Base-by-base conservation (phyloP, 768 basidiomycete genomes). In the Sarcodon sp. region DNA sequence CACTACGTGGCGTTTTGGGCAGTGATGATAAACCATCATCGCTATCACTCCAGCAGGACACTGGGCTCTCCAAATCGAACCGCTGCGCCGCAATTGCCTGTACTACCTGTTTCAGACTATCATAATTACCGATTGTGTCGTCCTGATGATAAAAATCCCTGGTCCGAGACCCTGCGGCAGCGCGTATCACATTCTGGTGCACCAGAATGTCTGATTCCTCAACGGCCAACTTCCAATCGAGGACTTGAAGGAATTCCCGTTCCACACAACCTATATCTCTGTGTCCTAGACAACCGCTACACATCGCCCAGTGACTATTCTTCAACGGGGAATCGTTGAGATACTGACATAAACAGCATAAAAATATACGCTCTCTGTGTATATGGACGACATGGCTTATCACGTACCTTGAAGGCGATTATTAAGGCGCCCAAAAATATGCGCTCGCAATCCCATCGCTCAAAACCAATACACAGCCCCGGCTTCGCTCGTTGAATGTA, bases 361-460 rank as follows among this genome's bases (percentile, higher is more conserved):
- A 13, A 16, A 41, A 16, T 13, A 38, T 2, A 13, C 12, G 37
- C 18, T 13, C 12, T 38, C 37, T 13, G 18, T 13, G 18, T 2
- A 38, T 13, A 13, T 18, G 37, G 37, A 38, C 37, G 37, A 38
- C 12, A 13, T 18, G 60, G 54, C 46, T 41, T 6, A 46, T 32
- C 15, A 57, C 57, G 56, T 61, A 85, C 83, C 72, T 92, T 93
- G 66, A 82, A 83, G 6, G 90, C 89, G 43, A 77, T 70, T 64
- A 93, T 90, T 53, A 92, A 64, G 15, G 88, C 80, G 45, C 90
- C 90, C 37, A 93, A 75, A 66, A 93, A 92, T 32, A 93, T 88
- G 36, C 90, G 80, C 64, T 92, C 88, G 44, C 86, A 72, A 10
- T 89, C 89, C 85, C 85, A 87, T 57, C 86, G 79, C 59, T 87